A percentile compares a stretch with the other conserved stretches of the same genome.
phyloP scores from a whole-genome alignment of 2,329 filamentous ascomycete species.

The Neospermospora avenae region DNA sequence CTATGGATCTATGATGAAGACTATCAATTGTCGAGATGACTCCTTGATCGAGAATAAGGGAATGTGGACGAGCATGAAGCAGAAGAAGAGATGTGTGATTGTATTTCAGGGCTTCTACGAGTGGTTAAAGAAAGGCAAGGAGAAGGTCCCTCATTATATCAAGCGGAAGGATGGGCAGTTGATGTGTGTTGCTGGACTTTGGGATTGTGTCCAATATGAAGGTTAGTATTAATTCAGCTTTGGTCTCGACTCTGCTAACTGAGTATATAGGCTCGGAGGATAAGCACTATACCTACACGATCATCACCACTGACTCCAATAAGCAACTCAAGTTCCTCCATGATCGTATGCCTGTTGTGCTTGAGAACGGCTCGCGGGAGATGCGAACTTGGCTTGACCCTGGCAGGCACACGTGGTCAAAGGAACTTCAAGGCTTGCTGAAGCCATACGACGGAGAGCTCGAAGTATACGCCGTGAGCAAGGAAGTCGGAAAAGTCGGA shows the following conservation, averaged over 20 bases:
- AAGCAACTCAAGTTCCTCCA: slow-evolving; percentile 82
- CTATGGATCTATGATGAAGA: slow-evolving; percentile 75
- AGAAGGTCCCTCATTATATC: slow-evolving; percentile 81
- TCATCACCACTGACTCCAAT: slow-evolving; percentile 89
- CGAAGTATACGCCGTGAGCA: slow-evolving; percentile 80
- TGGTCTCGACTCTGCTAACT: background rate
- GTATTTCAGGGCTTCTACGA: slow-evolving; percentile 94
- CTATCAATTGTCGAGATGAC: slow-evolving; percentile 94
- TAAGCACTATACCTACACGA: slow-evolving; percentile 82
- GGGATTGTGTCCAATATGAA: slow-evolving; percentile 83
- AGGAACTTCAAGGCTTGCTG: slow-evolving; percentile 74
- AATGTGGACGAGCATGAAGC: slow-evolving; percentile 93
- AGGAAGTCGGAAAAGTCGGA: slow-evolving; percentile 91
- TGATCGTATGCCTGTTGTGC: slow-evolving; percentile 91
- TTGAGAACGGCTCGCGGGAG: slow-evolving; percentile 70
- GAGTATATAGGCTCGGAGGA: slow-evolving; percentile 51
- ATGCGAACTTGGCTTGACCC: slow-evolving; percentile 80
- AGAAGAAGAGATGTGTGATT: slow-evolving; percentile 81
- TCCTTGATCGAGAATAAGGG: slow-evolving; percentile 72
- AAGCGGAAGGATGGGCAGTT: slow-evolving; percentile 77
- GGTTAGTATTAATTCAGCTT: slow-evolving; percentile 41
- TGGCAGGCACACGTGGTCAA: slow-evolving; percentile 65
- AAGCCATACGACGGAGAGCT: slow-evolving; percentile 75
- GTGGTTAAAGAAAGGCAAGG: slow-evolving; percentile 81
- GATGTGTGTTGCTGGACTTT: slow-evolving; percentile 83